Evolutionary conservation across 1,284 basidiomycete species (phyloP), one percentile per base, ranked within the genome.

Genomic region (Inonotus obliquus): DNA sequence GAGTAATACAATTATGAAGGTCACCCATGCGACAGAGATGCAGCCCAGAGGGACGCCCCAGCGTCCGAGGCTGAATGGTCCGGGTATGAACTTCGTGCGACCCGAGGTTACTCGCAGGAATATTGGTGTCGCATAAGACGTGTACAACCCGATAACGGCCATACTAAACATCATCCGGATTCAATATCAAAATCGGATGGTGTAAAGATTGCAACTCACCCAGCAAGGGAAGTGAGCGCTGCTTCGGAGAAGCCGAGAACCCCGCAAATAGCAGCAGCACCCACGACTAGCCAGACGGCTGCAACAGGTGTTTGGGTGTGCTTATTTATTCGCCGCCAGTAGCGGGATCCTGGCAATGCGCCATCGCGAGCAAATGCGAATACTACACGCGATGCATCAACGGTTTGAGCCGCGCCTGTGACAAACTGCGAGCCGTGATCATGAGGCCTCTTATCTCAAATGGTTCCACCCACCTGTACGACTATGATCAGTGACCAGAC

Each of bases 281-380:
- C 71, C 72, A 89, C 85, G n/a, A 88, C 87, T 45, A 89, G 76
- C 87, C 87, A 89, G 4, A 87, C 87, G 1, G 87, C 87, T 65
- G 87, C 82, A 14, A 89, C 86, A 0, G 87, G 87, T 1, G 87
- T 89, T 65, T 82, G 80, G 6, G 85, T 87, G 62, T 70, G 68
- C 6, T 57, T 68, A 65, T 86, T 86, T 55, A 89, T 78, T 59
- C 72, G 73, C 67, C 87, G 87, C 85, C 84, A 86, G 76, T 78
- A 85, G 13, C 78, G 77, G 21, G 87, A 89, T 9, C 86, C 85
- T 3, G 88, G 88, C 5, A 90, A 77, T 5, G 87, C 88, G 63
- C 87, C 82, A 65, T 90, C 88, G 38, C 87, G 76, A 23, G 87
- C 84, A 68, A 89, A 90, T 10, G 87, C 87, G 65, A 88, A 89